Conservation (phyloP, 768 basidiomycete genomes). For the Psilocybe cubensis region DNA sequence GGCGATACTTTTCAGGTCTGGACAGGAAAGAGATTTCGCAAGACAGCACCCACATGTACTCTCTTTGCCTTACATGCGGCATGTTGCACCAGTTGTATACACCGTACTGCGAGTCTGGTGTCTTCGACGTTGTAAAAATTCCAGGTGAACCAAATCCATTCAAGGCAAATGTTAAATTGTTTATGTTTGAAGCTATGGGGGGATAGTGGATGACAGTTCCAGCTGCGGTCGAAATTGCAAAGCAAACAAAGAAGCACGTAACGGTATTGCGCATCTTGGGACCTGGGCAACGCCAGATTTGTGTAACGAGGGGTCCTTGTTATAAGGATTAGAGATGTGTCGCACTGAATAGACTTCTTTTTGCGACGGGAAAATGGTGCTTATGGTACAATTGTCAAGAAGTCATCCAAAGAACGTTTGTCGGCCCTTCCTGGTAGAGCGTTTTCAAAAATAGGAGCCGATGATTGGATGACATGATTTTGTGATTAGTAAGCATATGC, state of each 20-base stretch:
- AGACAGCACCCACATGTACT: constrained; percentile 43
- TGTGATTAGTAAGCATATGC: too few relatives aligned
- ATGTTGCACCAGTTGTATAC: constrained; percentile 59
- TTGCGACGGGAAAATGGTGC: background rate
- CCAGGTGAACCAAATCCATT: constrained; percentile 49
- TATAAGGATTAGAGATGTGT: too few relatives aligned
- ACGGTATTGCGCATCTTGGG: constrained; percentile 10
- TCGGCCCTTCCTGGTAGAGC: constrained; percentile 8
- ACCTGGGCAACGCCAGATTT: background rate
- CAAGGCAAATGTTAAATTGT: constrained; percentile 46
- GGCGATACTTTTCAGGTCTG: background rate
- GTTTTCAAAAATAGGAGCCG: too few relatives aligned
- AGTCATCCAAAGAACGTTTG: constrained; percentile 11
- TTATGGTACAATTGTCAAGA: background rate
- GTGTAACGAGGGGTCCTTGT: background rate
- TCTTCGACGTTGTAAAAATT: constrained; percentile 45
- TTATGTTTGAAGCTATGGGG: constrained; percentile 40
- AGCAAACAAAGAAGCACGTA: constrained; percentile 14
- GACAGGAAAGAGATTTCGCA: background rate
- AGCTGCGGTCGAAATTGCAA: constrained; percentile 15
- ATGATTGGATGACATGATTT: too few relatives aligned
- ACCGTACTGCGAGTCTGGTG: constrained; percentile 43
- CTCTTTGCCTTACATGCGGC: constrained; percentile 49
- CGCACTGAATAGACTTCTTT: too few relatives aligned
- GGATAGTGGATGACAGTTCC: constrained; percentile 40